A percentile compares a stretch with the other conserved stretches of the same genome.
phyloP scores from a whole-genome alignment of 2,329 filamentous ascomycete species.

The Clonostachys solani region DNA sequence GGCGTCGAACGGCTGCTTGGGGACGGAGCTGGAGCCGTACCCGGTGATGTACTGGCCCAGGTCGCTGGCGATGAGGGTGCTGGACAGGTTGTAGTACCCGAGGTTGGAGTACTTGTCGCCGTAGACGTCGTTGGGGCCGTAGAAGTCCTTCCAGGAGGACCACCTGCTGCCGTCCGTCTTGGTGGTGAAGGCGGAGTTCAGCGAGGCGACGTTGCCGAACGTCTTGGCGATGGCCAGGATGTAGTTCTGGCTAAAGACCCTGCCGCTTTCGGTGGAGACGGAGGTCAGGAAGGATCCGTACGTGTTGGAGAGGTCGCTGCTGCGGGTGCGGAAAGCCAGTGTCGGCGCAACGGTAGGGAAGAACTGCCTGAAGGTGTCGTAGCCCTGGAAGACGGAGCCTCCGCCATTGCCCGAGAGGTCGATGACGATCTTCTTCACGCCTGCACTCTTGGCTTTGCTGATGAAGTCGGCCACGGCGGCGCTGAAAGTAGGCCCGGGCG shows the following conservation, averaged over 20 bases:
- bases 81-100: slow-evolving; percentile 1
- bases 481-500: not conserved
- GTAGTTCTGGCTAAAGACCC: too few species aligned
- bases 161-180: too few species aligned
- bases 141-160: not conserved
- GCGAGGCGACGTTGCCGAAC: too few species aligned
- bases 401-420: slow-evolving; percentile 60
- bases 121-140: not conserved
- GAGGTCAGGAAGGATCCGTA: not conserved
- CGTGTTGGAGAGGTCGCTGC: not conserved
- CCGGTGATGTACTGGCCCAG: slow-evolving; percentile 38
- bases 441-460: slow-evolving; percentile 21
- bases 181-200: too few species aligned
- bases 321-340: slow-evolving; percentile 4
- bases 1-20: slow-evolving; percentile 20
- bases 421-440: slow-evolving; percentile 57
- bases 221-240: too few species aligned
- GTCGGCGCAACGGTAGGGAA: slow-evolving; percentile 16
- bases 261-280: not conserved
- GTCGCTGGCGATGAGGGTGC: slow-evolving; percentile 22
- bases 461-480: not conserved
- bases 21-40: slow-evolving; percentile 20
- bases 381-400: slow-evolving; percentile 41
- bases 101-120: not conserved
- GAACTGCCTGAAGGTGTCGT: slow-evolving; percentile 40